Evolutionary conservation across 371 early-diverging fungal genomes (phyloP).

Genomic region (Rhizopus microsporus): DNA sequence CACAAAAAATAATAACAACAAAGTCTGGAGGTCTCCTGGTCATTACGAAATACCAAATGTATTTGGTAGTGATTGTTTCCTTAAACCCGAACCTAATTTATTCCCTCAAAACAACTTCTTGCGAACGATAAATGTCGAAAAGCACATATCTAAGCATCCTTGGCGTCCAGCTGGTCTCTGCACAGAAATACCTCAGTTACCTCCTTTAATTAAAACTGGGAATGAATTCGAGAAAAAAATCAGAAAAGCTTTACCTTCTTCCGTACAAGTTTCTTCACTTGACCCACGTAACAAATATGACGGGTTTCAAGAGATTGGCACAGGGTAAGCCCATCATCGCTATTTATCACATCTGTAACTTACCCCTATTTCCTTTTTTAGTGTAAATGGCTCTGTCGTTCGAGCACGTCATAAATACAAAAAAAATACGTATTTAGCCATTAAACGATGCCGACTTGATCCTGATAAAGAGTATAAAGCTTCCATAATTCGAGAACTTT

Average conservation of each 20-base stretch:
- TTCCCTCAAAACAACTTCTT: constrained; percentile 27
- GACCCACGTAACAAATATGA: constrained; percentile 50
- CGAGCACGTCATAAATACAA: constrained; percentile 49
- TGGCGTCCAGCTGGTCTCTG: constrained; percentile 45
- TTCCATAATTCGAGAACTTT: constrained; percentile 52
- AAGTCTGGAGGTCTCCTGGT: constrained; percentile 48
- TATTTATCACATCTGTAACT: neutral
- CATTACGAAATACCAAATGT: constrained; percentile 50
- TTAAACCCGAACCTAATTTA: constrained; percentile 39
- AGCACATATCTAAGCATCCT: constrained; percentile 48
- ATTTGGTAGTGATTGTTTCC: constrained; percentile 44
- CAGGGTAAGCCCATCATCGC: constrained; percentile 32
- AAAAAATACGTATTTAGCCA: constrained; percentile 47
- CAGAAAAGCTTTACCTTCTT: constrained; percentile 44
- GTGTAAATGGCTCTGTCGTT: constrained; percentile 57
- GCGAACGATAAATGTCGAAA: constrained; percentile 33
- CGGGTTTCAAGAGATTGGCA: constrained; percentile 52
- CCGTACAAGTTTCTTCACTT: constrained; percentile 36
- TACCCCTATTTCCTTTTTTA: constrained; percentile 12
- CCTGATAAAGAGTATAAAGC: constrained; percentile 54
- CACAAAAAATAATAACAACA: neutral
- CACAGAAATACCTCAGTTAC: constrained; percentile 45
- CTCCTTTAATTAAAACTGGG: constrained; percentile 39
- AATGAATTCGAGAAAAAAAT: constrained; percentile 45
- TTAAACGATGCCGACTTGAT: constrained; percentile 53